Evolutionary conservation across 2,329 filamentous ascomycete species (phyloP), one percentile per base, ranked within the genome.

Genomic region (Chrysoporthe puriensis): DNA sequence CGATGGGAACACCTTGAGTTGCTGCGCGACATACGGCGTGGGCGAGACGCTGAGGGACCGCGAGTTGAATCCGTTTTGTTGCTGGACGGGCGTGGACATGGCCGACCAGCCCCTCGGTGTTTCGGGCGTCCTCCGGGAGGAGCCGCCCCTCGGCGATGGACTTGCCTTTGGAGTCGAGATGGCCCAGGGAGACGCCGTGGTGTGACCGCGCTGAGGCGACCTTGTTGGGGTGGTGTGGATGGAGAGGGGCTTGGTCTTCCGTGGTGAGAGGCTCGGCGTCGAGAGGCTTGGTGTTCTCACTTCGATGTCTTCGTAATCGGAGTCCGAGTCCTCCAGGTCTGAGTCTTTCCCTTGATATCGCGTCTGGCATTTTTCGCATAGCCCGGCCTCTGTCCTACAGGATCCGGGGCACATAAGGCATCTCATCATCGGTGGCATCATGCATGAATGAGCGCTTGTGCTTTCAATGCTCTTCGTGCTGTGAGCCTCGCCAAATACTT

Each of bases 1-100:
- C 11, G 60, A 59, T 5, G 65, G 44, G n/a, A 70, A 50, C 9
- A 70, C 43, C 52, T 66, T 63, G n/a, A 68, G 63, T 46, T 66
- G 62, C n/a, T 60, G 48, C 18, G 68, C 66, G 16, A 68, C 32
- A 32, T 66, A 62, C 6, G 62, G 26, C 8, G 68, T 62, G 21
- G 62, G 66, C 36, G 62, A 68, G 54, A 56, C 54, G 9, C 62
- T 68, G 36, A 54, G 46, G 18, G 68, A 68, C 11, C 66, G 60
- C 43, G 60, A 48, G 43, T 21, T 52, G 21, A 43, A 18, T 4
- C 43, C 16, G 21, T 34, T 26, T n/a, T n/a, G 36, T 44, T 14
- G 16, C 8, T 36, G 32, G 4, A 44, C 32, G 13, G 68, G 36
- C 16, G 59, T 46, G 21, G 67, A 66, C 16, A 40, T 21, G 4